Evolutionary conservation across 768 basidiomycete genomes (phyloP), one percentile per base, ranked within the genome.

Genomic region (Gautieria morchelliformis): DNA sequence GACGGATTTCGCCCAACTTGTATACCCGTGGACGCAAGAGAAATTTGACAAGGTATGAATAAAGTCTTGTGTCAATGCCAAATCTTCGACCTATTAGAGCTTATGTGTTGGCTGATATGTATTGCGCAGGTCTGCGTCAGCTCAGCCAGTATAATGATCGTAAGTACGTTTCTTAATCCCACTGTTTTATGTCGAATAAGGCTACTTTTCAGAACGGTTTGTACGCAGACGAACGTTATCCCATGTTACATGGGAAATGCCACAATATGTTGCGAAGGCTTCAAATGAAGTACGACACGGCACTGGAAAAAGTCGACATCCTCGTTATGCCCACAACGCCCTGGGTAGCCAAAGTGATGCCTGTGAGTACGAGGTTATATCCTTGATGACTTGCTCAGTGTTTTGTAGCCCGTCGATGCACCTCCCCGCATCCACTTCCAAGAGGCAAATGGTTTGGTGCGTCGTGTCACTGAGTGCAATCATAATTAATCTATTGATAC

Each of bases 251-350:
- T 20, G 73, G 73, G 22, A 70, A 71, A 47, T 69, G 72, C 1
- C 68, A 69, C 59, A 74, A 75, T 61, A 61, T 74, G 10, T 60
- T 71, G n/a, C 63, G 74, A 37, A 68, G 68, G 48, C 65, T 73
- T 24, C 60, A 65, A 15, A 63, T 67, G 59, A 69, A 70, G 19
- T 74, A 70, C 56, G 69, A 74, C 53, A 64, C 55, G 1, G 58
- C 63, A 6, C 63, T 74, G 19, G 59, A 59, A 0, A 52, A 62
- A 22, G 65, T 69, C 45, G 69, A 71, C 56, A 61, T 72, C 11
- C 63, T 75, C 19, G 42, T 74, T 33, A 70, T 70, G 64, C 74
- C 74, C 5, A 73, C 73, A 17, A 61, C 66, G 12, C 69, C 70
- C 17, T 69, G 68, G 58, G 69, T 73, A 0, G 63, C 73, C 4